phyloP scores from a whole-genome alignment of 2,329 filamentous ascomycete species.

The Stagonosporopsis chrysanthemi region DNA sequence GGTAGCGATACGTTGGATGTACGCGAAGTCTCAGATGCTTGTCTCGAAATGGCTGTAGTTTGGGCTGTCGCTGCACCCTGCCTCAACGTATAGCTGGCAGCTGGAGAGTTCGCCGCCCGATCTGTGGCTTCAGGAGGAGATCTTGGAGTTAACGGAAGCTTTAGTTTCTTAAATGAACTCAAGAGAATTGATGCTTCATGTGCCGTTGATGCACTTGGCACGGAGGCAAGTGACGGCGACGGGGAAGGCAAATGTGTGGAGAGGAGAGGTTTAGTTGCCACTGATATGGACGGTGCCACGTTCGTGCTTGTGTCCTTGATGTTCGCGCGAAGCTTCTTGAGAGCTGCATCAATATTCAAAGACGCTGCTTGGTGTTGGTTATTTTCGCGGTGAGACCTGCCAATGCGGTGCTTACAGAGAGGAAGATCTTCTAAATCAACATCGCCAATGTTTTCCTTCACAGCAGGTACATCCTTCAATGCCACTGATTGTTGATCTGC shows the following conservation, averaged over 20 bases:
- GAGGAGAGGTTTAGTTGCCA: neutral
- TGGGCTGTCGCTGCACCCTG: neutral
- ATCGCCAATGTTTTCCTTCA: neutral
- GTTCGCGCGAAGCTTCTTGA: neutral
- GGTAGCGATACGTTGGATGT: neutral
- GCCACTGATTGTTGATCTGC: neutral
- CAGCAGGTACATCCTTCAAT: neutral
- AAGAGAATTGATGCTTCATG: neutral
- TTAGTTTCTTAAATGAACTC: conserved; percentile 20
- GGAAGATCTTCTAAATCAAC: conserved; percentile 4
- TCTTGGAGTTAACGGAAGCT: neutral
- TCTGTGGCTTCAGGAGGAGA: neutral
- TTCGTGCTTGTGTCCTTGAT: neutral
- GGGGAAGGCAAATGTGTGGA: neutral
- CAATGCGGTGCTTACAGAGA: neutral
- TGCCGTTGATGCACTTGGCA: neutral
- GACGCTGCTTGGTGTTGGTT: neutral
- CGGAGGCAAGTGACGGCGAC: conserved; percentile 1
- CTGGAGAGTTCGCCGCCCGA: conserved; percentile 6
- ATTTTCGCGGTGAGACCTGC: neutral
- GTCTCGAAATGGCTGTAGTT: neutral
- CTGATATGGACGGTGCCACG: neutral
- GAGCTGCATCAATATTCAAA: neutral
- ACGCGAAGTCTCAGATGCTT: conserved; percentile 7
- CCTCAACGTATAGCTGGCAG: conserved; percentile 6